phyloP scores from a whole-genome alignment of 805 yeast genomes.

The Ogataea saltuana region DNA sequence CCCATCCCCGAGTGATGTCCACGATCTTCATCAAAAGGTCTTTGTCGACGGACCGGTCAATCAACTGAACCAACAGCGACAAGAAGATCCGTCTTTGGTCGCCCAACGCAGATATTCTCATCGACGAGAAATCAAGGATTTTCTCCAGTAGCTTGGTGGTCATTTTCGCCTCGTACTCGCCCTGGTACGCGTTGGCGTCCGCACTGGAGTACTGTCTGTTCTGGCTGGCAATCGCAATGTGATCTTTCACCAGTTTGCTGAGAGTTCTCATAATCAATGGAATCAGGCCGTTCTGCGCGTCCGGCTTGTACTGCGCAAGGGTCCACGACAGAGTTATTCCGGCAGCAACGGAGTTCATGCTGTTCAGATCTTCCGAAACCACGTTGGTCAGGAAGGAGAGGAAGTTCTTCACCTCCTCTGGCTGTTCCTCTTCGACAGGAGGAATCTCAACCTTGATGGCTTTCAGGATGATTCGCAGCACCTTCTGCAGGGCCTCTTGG shows the following conservation, averaged over 20 bases:
- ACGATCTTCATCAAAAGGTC: conserved; percentile 73
- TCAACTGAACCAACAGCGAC: conserved; percentile 81
- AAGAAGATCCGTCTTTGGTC: conserved; percentile 91
- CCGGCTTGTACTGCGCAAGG: conserved; percentile 71
- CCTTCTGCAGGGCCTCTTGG: conserved; percentile 80
- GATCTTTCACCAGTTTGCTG: conserved; percentile 87
- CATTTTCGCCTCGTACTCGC: conserved; percentile 75
- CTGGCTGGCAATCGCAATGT: conserved; percentile 62
- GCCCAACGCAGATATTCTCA: conserved; percentile 82
- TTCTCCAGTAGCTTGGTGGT: conserved; percentile 76
- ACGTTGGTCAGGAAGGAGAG: conserved; percentile 61
- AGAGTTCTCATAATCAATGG: conserved; percentile 83
- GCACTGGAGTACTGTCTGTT: conserved; percentile 31
- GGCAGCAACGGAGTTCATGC: conserved; percentile 78
- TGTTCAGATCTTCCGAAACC: conserved; percentile 73
- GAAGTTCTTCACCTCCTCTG: conserved; percentile 64
- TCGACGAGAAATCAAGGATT: conserved; percentile 72
- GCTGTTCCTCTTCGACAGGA: conserved; percentile 50
- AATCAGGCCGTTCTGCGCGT: conserved; percentile 69
- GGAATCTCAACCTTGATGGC: conserved; percentile 55
- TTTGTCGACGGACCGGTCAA: conserved; percentile 83
- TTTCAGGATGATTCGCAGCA: conserved; percentile 63
- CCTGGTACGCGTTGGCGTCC: conserved; percentile 24
- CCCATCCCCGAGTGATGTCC: conserved; percentile 83
- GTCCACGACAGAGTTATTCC: conserved; percentile 85